Percentiles rank a stretch among this genome's conserved stretches.
Evolutionary conservation across 306 rosid species (phyloP).

Genomic region (Trichosanthes cucumerina): DNA sequence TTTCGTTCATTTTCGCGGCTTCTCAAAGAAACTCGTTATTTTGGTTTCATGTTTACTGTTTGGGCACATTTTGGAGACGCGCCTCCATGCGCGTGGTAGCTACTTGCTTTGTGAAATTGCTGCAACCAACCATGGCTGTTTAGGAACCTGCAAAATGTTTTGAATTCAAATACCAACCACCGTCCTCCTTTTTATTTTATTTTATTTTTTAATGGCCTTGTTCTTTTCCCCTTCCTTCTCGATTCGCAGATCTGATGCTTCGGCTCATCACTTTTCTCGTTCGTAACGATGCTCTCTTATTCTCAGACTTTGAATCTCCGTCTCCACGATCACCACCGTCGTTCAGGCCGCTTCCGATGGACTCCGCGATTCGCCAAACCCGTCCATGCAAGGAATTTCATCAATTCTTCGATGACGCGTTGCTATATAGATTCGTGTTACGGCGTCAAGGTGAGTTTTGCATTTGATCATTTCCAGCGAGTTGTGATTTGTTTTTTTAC

Average conservation of each 20-base stretch:
- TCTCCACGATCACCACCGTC: constrained; percentile 15
- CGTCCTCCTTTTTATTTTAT: not conserved
- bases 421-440: not conserved
- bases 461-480: not conserved
- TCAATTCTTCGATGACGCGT: not conserved
- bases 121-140: not conserved
- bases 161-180: constrained; percentile 8
- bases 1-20: not conserved
- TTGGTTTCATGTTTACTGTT: not conserved
- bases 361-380: constrained; percentile 5
- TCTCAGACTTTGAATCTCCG: constrained; percentile 20
- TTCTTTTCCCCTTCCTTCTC: constrained; percentile 6
- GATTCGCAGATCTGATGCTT: not conserved
- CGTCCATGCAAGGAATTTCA: not conserved
- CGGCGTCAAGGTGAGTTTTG: constrained; percentile 13
- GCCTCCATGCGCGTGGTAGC: not conserved
- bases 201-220: constrained; percentile 8
- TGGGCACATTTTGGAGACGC: not conserved
- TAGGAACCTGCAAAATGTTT: not conserved
- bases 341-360: constrained; percentile 13
- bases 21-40: not conserved
- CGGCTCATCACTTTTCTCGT: not conserved
- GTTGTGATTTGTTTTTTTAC: not conserved
- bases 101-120: not conserved
- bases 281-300: constrained; percentile 28